Evolutionary conservation across 768 basidiomycete species (phyloP).

Genomic region (Clathrus columnatus): DNA sequence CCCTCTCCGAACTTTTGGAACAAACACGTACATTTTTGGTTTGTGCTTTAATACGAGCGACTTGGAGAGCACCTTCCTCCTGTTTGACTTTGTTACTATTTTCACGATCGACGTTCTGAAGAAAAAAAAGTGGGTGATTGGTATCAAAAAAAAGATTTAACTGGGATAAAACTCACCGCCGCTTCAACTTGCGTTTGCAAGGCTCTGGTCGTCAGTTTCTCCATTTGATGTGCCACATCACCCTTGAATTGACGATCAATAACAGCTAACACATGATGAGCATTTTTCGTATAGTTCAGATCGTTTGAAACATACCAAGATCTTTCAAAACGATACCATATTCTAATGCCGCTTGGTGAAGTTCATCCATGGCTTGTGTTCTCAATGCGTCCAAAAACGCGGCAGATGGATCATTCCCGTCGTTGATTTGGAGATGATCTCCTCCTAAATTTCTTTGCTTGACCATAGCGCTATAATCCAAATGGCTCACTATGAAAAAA

Average conservation of each 20-base stretch:
- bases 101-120: constrained; percentile 74
- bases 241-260: constrained; percentile 87
- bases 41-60: constrained; percentile 70
- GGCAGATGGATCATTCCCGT: constrained; percentile 57
- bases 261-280: constrained; percentile 41
- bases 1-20: background rate
- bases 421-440: constrained; percentile 50
- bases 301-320: constrained; percentile 39
- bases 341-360: constrained; percentile 71
- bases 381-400: constrained; percentile 77
- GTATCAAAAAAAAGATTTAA: background rate
- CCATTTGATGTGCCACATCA: constrained; percentile 79
- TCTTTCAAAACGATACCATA: constrained; percentile 81
- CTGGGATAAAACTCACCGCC: constrained; percentile 38
- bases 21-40: constrained; percentile 34
- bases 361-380: constrained; percentile 80
- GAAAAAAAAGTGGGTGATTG: background rate
- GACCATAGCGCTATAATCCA: constrained; percentile 55
- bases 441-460: constrained; percentile 76
- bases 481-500: constrained; percentile 17
- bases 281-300: background rate
- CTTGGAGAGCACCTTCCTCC: constrained; percentile 69
- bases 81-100: constrained; percentile 85
- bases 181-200: constrained; percentile 84
- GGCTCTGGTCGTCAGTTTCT: constrained; percentile 75